These are phyloP conservation scores for Baudoinia panamericana DNA, from an alignment of 495 filamentous ascomycete genomes.

Conservation along the genomic window DNA sequence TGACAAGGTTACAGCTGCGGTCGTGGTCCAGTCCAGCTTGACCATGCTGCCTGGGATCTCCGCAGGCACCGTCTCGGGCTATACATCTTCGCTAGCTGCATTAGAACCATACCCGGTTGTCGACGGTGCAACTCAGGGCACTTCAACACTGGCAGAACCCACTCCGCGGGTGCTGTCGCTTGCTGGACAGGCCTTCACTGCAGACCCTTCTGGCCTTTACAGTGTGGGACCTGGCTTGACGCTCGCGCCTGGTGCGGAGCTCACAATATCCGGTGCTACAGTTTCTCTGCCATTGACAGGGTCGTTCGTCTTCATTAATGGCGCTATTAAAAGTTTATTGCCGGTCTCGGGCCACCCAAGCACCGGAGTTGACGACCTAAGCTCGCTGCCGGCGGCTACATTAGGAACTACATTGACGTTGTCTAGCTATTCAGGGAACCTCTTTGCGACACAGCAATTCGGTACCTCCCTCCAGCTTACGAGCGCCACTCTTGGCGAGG, in stretches of 20 bases:
- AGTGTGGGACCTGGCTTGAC: background rate
- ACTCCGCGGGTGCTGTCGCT: too few relatives aligned
- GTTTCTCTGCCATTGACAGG: background rate
- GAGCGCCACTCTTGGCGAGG: too few relatives aligned
- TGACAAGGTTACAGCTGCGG: background rate
- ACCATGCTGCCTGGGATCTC: constrained; percentile 2
- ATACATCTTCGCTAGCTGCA: background rate
- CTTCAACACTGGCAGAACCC: too few relatives aligned
- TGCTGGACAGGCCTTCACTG: background rate
- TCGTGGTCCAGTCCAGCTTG: constrained; percentile 1
- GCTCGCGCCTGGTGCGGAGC: background rate
- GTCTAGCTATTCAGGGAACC: too few relatives aligned
- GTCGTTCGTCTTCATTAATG: background rate
- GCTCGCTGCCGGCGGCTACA: too few relatives aligned
- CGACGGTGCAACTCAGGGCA: too few relatives aligned
- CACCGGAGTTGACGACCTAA: too few relatives aligned
- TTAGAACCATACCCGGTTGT: constrained; percentile 1
- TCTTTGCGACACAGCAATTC: too few relatives aligned
- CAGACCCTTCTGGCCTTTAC: background rate
- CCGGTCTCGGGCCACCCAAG: too few relatives aligned
- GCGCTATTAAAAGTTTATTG: too few relatives aligned
- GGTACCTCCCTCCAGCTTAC: too few relatives aligned
- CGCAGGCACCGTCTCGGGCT: background rate
- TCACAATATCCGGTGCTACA: background rate
- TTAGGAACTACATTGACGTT: too few relatives aligned